These are phyloP conservation scores for Eragrostis nindensis DNA, from an alignment of 176 grass and related monocot species.

Conservation along the genomic window DNA sequence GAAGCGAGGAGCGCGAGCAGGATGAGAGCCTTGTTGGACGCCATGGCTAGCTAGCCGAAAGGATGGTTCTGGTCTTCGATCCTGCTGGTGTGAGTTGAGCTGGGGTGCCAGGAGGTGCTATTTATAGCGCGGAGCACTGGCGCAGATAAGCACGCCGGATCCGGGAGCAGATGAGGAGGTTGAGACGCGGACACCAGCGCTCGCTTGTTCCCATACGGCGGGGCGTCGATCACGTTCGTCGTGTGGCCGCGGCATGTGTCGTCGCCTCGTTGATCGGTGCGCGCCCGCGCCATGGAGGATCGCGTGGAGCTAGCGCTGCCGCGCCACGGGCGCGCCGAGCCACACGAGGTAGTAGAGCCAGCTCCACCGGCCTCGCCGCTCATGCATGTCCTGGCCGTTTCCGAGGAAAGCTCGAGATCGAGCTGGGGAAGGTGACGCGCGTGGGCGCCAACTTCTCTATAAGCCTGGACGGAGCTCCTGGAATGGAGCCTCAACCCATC, in stretches of 20 bases:
- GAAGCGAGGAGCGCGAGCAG: conserved; percentile 38
- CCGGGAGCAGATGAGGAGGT: neutral
- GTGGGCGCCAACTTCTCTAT: no score
- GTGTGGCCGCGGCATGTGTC: neutral
- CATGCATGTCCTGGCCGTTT: no score
- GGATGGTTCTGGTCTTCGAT: no score
- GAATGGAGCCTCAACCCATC: no score
- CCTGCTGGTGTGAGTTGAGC: neutral
- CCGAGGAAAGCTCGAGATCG: no score
- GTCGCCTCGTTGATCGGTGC: neutral
- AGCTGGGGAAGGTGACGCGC: no score
- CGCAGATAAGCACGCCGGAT: conserved; percentile 16
- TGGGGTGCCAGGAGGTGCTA: neutral
- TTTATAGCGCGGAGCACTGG: neutral
- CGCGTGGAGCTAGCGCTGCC: neutral
- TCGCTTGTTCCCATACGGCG: conserved; percentile 13
- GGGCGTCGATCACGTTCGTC: neutral
- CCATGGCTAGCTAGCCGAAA: conserved; percentile 31
- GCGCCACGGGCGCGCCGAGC: neutral
- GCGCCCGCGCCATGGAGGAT: no score
- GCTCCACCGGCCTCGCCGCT: neutral
- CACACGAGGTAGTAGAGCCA: neutral
- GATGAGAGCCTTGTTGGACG: conserved; percentile 52
- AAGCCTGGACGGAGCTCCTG: no score
- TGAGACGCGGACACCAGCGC: neutral